Conservation (phyloP, 495 filamentous ascomycete genomes). For the Penicillium daleae region DNA sequence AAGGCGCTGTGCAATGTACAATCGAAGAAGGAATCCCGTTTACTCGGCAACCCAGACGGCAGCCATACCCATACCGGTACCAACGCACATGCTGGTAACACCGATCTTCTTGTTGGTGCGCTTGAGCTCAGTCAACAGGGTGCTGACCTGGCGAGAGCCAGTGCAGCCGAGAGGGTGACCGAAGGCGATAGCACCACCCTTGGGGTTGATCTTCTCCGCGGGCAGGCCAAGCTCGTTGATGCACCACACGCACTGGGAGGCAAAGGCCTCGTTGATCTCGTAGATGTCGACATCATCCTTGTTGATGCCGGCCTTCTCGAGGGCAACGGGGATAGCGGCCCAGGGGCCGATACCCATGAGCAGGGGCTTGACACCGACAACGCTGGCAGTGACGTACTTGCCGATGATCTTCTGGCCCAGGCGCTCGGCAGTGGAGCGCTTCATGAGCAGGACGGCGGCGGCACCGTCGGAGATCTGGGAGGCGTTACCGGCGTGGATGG, state of each 20-base stretch:
- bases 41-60: conserved; percentile 91
- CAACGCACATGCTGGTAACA: conserved; percentile 94
- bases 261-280: conserved; percentile 99
- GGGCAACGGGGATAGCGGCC: conserved; percentile 91
- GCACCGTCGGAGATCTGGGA: conserved; percentile 95
- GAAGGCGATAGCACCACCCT: conserved; percentile 98
- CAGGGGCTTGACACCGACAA: conserved; percentile 88
- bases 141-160: conserved; percentile 90
- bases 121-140: conserved; percentile 84
- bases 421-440: conserved; percentile 84
- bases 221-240: conserved; percentile 83
- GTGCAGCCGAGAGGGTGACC: conserved; percentile 96
- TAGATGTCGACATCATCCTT: conserved; percentile 95
- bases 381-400: conserved; percentile 82
- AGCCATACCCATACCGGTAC: conserved; percentile 97
- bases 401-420: conserved; percentile 88
- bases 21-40: conserved; percentile 25
- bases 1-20: conserved; percentile 40
- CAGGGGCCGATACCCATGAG: conserved; percentile 97
- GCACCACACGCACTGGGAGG: conserved; percentile 93
- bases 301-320: conserved; percentile 81
- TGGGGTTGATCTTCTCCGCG: conserved; percentile 84
- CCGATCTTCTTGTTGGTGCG: conserved; percentile 82
- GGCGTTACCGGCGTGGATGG: conserved; percentile 95
- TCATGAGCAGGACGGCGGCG: conserved; percentile 94